Base-by-base conservation (phyloP, 23 red algal genomes). In the Gracilaria domingensis region DNA sequence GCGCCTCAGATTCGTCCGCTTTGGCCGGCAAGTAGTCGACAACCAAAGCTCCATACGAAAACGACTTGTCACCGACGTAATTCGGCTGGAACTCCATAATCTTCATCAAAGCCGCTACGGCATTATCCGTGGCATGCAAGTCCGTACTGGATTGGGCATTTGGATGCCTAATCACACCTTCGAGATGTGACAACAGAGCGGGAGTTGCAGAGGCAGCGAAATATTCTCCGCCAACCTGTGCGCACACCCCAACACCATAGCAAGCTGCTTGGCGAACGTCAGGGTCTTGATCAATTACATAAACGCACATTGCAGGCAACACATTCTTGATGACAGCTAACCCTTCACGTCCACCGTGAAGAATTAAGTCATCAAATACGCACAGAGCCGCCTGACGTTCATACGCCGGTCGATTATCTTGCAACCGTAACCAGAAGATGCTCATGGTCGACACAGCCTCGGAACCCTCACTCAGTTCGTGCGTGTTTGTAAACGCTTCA, bases 161-260 rank as follows among this genome's bases (percentile, higher is more conserved):
- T 42, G 84, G 92, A 42, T 80, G 77, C 38, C 67, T 36, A 55
- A 95, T 83, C 45, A 95, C 53, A 21, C 78, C 51, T 65, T 96
- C 86, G 40, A 94, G 74, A 29, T 93, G 38, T 16, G 39, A 14
- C 12, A 81, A 39, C 25, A 90, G 29, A 50, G 55, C 38, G 29
- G 53, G 48, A 18, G 66, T 76, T n/a, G 84, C 89, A 40, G 64
- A 33, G 11, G 33, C 35, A 13, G 39, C 13, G 34, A 96, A 92
- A 26, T 54, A 42, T 12, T 79, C 81, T 8, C 93, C 97, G 82
- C 93, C 90, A 17, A 90, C 51, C 74, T 96, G 80, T 44, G 97
- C 97, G 65, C 91, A 89, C 0, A 94, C 83, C 36, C 97, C 93
- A 9, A 99, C 76, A 28, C 97, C 97, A 81, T 91, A 99, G 25